Evolutionary conservation across 2,329 filamentous ascomycete genomes (phyloP).

Genomic region (Fusarium sp.): DNA sequence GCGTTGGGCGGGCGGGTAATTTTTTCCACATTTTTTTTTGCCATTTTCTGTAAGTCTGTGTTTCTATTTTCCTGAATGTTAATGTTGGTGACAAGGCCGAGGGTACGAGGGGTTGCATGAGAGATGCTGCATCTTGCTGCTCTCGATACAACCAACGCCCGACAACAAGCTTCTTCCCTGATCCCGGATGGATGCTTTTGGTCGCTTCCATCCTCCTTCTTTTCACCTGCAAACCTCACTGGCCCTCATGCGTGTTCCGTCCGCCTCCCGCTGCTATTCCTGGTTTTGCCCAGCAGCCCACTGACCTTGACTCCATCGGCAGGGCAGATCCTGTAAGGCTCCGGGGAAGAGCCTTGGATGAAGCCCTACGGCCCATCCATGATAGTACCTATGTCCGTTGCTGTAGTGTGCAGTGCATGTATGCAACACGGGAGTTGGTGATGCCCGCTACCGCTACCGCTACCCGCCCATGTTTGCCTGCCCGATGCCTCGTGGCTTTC

Average conservation of each 20-base stretch:
- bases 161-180: constrained; percentile 33
- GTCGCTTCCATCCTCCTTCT: constrained; percentile 20
- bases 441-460: not conserved
- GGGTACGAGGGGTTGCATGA: constrained; percentile 10
- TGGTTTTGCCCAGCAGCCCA: constrained; percentile 20
- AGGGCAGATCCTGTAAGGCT: constrained; percentile 18
- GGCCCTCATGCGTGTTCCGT: constrained; percentile 22
- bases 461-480: not conserved
- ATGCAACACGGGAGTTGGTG: constrained; percentile 21
- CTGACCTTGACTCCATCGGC: constrained; percentile 16
- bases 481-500: constrained; percentile 22
- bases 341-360: constrained; percentile 24
- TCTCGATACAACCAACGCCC: constrained; percentile 15
- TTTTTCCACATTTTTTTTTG: not conserved
- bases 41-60: not conserved
- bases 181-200: constrained; percentile 20
- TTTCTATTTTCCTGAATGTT: not conserved
- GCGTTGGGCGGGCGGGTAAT: not conserved
- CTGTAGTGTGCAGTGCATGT: constrained; percentile 1
- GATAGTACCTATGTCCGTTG: not conserved
- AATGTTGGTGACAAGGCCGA: constrained; percentile 12
- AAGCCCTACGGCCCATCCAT: constrained; percentile 20
- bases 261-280: constrained; percentile 35
- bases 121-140: constrained; percentile 14
- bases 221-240: constrained; percentile 30